These are phyloP conservation scores for Fusarium sp. DNA, from an alignment of 2,329 filamentous ascomycete species.

Conservation along the genomic window DNA sequence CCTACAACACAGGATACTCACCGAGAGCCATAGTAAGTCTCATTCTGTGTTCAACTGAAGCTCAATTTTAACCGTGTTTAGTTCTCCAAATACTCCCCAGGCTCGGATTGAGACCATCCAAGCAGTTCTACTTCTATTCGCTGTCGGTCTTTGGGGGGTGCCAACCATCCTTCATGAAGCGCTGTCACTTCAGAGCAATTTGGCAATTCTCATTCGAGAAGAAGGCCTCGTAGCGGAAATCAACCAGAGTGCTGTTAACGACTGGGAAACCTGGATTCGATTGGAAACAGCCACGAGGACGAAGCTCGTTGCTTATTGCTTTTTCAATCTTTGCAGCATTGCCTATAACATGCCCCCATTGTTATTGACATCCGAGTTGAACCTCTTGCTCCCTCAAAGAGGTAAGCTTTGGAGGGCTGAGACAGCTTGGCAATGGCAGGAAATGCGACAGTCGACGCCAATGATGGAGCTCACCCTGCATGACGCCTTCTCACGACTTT, in stretches of 20 bases:
- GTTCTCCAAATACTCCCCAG: slow-evolving; percentile 68
- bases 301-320: slow-evolving; percentile 69
- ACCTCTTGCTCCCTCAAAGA: slow-evolving; percentile 64
- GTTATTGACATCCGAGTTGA: slow-evolving; percentile 68
- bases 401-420: slow-evolving; percentile 68
- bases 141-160: slow-evolving; percentile 69
- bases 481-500: slow-evolving; percentile 65
- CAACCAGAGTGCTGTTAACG: slow-evolving; percentile 56
- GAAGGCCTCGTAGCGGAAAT: slow-evolving; percentile 64
- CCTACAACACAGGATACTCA: slow-evolving; percentile 68
- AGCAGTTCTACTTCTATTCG: slow-evolving; percentile 69
- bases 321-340: slow-evolving; percentile 71
- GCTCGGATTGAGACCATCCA: slow-evolving; percentile 73
- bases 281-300: slow-evolving; percentile 67
- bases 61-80: slow-evolving; percentile 39
- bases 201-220: slow-evolving; percentile 68
- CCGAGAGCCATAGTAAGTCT: slow-evolving; percentile 67
- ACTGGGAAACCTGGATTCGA: slow-evolving; percentile 71
- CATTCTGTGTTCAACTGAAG: background rate
- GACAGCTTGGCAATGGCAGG: slow-evolving; percentile 69
- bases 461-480: slow-evolving; percentile 64
- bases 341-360: slow-evolving; percentile 69
- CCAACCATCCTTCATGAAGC: slow-evolving; percentile 70
- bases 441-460: slow-evolving; percentile 62
- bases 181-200: slow-evolving; percentile 66